phyloP scores from a whole-genome alignment of 768 basidiomycete species.

The Atractiella rhizophila region DNA sequence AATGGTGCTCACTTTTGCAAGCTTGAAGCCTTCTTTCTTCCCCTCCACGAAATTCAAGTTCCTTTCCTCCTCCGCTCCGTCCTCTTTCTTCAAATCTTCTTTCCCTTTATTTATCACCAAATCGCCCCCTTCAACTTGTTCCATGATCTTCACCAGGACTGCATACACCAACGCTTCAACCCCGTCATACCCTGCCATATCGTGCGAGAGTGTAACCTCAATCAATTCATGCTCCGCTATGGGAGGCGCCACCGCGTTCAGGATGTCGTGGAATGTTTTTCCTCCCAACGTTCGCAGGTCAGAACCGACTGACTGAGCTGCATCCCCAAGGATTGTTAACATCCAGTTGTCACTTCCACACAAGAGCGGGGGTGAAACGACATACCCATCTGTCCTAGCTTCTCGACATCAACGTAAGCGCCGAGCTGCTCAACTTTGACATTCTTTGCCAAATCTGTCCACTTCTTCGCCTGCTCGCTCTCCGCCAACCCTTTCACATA shows the following conservation, averaged over 20 bases:
- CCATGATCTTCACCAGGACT: slow-evolving; percentile 59
- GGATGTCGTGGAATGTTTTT: slow-evolving; percentile 65
- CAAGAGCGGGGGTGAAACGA: slow-evolving; percentile 5
- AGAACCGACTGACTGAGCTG: slow-evolving; percentile 42
- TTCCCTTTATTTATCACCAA: slow-evolving; percentile 62
- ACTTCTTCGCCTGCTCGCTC: slow-evolving; percentile 65
- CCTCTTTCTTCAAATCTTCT: slow-evolving; percentile 38
- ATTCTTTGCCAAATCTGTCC: slow-evolving; percentile 49
- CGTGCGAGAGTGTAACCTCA: slow-evolving; percentile 80
- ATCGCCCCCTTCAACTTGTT: slow-evolving; percentile 81
- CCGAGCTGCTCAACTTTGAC: neutral
- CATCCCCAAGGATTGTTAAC: neutral
- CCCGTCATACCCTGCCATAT: slow-evolving; percentile 90
- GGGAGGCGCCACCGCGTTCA: slow-evolving; percentile 91
- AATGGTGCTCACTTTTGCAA: slow-evolving; percentile 59
- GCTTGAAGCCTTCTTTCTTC: slow-evolving; percentile 55
- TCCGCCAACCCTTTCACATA: slow-evolving; percentile 18
- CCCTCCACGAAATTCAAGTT: slow-evolving; percentile 64
- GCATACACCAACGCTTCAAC: slow-evolving; percentile 82
- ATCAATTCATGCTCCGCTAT: slow-evolving; percentile 97
- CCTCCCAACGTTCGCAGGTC: slow-evolving; percentile 71
- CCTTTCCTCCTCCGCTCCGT: slow-evolving; percentile 26
- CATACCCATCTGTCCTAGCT: slow-evolving; percentile 69
- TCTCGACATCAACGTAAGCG: slow-evolving; percentile 64
- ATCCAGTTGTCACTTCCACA: neutral